phyloP scores from a whole-genome alignment of 441 rosid species.

The Macaranga tanarius region DNA sequence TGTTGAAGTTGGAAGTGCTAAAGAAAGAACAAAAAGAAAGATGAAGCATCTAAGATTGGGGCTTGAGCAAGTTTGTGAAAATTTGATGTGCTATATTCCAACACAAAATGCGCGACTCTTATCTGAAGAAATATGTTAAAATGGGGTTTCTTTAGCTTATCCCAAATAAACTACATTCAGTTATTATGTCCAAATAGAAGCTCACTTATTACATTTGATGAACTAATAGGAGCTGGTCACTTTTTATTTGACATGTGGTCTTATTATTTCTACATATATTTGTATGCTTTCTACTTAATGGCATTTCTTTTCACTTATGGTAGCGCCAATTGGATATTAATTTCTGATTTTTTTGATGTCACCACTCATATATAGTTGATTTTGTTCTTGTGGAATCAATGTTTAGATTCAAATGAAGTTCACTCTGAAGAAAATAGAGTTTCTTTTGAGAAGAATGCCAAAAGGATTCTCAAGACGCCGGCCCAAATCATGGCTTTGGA shows the following conservation, averaged over 20 bases:
- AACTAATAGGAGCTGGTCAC: neutral
- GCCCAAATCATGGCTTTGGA: conserved; percentile 71
- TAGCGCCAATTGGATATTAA: neutral
- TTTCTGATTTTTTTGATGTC: neutral
- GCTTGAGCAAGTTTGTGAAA: neutral
- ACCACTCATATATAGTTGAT: conserved; percentile 2
- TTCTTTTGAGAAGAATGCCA: conserved; percentile 53
- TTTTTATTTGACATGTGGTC: neutral
- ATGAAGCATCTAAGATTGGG: neutral
- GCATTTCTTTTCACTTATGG: neutral
- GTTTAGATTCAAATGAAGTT: conserved; percentile 57
- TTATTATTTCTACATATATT: neutral
- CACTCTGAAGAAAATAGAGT: conserved; percentile 57
- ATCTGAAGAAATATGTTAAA: conserved; percentile 11
- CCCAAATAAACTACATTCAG: neutral
- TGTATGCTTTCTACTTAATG: neutral
- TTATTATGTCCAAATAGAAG: conserved; percentile 1
- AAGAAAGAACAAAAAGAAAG: too few relatives aligned
- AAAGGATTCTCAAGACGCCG: conserved; percentile 70
- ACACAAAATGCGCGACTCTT: neutral
- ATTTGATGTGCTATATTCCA: neutral
- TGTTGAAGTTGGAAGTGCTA: neutral
- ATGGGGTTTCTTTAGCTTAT: conserved; percentile 2
- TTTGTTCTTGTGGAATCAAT: conserved; percentile 11
- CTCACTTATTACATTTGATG: neutral